Percentiles rank a stretch among this genome's conserved stretches.
phyloP scores from a whole-genome alignment of 2,329 filamentous ascomycete species.

The Ambrosiella xylebori region DNA sequence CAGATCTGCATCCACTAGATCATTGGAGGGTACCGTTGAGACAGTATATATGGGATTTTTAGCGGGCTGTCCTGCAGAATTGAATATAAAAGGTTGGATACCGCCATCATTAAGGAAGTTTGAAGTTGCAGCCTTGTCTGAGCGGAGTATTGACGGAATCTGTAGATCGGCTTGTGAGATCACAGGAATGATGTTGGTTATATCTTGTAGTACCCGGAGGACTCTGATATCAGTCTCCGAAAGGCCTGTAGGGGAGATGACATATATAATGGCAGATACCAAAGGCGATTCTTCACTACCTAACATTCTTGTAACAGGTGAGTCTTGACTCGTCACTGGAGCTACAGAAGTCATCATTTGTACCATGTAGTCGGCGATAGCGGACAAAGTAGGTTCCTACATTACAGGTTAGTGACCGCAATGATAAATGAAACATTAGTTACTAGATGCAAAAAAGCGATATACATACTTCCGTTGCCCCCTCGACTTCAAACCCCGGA shows the following conservation, averaged over 20 bases:
- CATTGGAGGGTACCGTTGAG: constrained; percentile 35
- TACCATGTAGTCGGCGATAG: neutral
- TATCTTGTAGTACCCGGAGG: constrained; percentile 48
- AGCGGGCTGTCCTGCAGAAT: neutral
- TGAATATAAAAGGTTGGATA: constrained; percentile 51
- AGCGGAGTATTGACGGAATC: neutral
- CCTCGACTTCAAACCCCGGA: constrained; percentile 24
- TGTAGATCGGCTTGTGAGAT: constrained; percentile 27
- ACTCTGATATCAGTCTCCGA: constrained; percentile 49
- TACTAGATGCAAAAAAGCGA: neutral
- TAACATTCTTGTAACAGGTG: constrained; percentile 50
- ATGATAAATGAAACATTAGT: too few relatives aligned
- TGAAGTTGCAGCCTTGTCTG: neutral
- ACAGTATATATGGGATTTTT: constrained; percentile 47
- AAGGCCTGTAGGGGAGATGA: constrained; percentile 51
- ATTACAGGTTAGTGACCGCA: too few relatives aligned
- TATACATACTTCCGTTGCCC: neutral
- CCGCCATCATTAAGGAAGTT: constrained; percentile 31
- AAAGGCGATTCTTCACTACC: constrained; percentile 69
- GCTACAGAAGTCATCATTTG: neutral
- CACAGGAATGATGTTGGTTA: constrained; percentile 75
- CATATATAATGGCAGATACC: constrained; percentile 72
- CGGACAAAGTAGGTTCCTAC: neutral
- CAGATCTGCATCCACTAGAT: constrained; percentile 37
- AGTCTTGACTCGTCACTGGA: neutral